Evolutionary conservation across 495 filamentous ascomycete genomes (phyloP), one percentile per base, ranked within the genome.

Genomic region (Podospora pseudopauciseta): DNA sequence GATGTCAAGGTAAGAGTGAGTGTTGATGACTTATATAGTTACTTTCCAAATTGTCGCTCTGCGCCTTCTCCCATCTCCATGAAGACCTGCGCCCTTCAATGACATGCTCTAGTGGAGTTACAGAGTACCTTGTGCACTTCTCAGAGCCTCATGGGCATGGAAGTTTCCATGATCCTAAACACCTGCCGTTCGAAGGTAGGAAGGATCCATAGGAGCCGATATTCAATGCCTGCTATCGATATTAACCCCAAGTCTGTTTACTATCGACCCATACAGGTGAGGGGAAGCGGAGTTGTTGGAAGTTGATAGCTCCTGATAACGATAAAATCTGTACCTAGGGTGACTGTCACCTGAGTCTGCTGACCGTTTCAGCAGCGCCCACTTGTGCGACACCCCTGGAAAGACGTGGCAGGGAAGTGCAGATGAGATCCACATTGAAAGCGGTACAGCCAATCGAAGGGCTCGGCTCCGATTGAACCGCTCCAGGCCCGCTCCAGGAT

Each of bases 401-500:
- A 49, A 49, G 39, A 49, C 39, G 39, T 49, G 39, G 39, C 39
- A 18, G 39, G 39, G 39, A 49, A 49, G 13, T 49, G 39, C 39
- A 49, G 39, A 18, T 49, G 13, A 11, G 39, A 49, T 49, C 39
- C 39, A 49, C 39, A 49, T 49, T 16, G 39, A 18, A 49, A 49
- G 39, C 7, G 13, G 9, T 49, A 13, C 39, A 49, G 39, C 39
- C 39, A 49, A 49, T 49, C 39, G 39, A 5, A 49, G 39, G 9
- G 39, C 39, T 49, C 39, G 39, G 39, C 39, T 49, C 39, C 39
- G 39, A 49, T 49, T 49, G 9, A 49, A 49, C 39, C 39, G 39
- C 39, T 32, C 65, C 20, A 20, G 56, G 16, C 44, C 58, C 49
- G 19, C 57, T 59, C 54, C 58, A 23, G 55, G 57, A 26, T 62